These are phyloP conservation scores for Blastomyces gilchristii DNA, from an alignment of 2,329 filamentous ascomycete genomes.

Conservation along the genomic window DNA sequence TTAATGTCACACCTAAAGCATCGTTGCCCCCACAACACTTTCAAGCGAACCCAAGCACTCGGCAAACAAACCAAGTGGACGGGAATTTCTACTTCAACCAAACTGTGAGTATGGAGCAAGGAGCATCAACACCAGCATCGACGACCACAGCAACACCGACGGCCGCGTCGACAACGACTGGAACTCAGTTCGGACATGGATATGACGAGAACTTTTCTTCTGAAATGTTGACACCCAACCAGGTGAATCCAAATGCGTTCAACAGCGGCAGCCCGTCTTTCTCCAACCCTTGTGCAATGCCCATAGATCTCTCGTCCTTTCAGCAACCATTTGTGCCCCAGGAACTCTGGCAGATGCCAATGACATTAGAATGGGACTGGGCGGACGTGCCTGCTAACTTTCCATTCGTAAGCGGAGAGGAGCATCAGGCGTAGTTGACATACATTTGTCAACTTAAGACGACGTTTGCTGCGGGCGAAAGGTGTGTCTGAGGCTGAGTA, in stretches of 20 bases:
- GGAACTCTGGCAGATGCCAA: slow-evolving; percentile 90
- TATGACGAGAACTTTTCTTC: slow-evolving; percentile 14
- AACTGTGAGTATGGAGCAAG: background rate
- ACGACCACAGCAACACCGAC: slow-evolving; percentile 1
- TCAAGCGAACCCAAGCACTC: background rate
- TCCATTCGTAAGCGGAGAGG: slow-evolving; percentile 9
- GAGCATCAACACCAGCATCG: background rate
- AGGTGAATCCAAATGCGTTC: slow-evolving; percentile 26
- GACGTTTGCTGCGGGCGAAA: background rate
- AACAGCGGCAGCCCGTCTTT: slow-evolving; percentile 25
- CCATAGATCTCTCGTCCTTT: slow-evolving; percentile 42
- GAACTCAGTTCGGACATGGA: slow-evolving; percentile 7
- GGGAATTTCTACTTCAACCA: background rate
- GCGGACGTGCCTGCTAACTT: slow-evolving; percentile 31
- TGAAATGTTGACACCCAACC: slow-evolving; percentile 29
- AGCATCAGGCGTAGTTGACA: background rate
- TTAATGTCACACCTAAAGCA: background rate
- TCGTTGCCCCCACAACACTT: background rate
- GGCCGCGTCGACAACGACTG: slow-evolving; percentile 9
- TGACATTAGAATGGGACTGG: slow-evolving; percentile 91
- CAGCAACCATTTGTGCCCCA: slow-evolving; percentile 84
- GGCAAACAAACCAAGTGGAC: background rate
- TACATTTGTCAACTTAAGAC: background rate
- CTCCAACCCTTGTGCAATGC: slow-evolving; percentile 22
- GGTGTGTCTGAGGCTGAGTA: background rate